These are phyloP conservation scores for Candida parachauliodes DNA, from an alignment of 805 yeast genomes.

Conservation along the genomic window DNA sequence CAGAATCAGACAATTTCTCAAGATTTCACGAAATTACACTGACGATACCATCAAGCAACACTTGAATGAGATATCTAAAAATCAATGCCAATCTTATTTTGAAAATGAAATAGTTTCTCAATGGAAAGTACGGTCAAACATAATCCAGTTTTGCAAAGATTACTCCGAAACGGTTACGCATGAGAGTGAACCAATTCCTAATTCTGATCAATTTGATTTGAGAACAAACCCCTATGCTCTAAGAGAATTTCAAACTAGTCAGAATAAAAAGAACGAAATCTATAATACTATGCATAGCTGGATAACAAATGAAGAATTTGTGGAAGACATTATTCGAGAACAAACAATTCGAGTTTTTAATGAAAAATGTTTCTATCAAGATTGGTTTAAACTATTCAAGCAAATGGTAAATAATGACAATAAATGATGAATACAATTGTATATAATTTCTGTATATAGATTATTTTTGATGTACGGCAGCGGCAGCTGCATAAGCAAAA, in stretches of 20 bases:
- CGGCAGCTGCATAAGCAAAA: constrained; percentile 47
- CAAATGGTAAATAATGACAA: constrained; percentile 1
- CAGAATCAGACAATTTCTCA: constrained; percentile 34
- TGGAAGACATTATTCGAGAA: constrained; percentile 32
- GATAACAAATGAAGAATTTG: constrained; percentile 31
- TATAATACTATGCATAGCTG: constrained; percentile 32
- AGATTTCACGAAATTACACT: constrained; percentile 36
- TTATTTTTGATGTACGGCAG: constrained; percentile 35
- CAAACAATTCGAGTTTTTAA: constrained; percentile 30
- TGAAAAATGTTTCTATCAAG: constrained; percentile 33
- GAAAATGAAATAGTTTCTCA: constrained; percentile 26
- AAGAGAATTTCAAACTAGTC: constrained; percentile 17
- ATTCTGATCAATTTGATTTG: constrained; percentile 21
- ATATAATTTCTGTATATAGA: neutral
- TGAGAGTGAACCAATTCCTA: constrained; percentile 8
- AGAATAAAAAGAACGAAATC: constrained; percentile 20
- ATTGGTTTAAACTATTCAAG: constrained; percentile 31
- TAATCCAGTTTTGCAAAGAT: constrained; percentile 28
- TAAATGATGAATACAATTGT: neutral
- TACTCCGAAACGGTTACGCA: constrained; percentile 24
- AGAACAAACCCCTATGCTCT: constrained; percentile 39
- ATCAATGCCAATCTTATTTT: constrained; percentile 28
- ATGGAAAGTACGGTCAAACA: constrained; percentile 31
- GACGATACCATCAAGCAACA: constrained; percentile 40
- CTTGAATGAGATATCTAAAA: constrained; percentile 25